phyloP scores from a whole-genome alignment of 2,329 filamentous ascomycete genomes.

The Celoporthe dispersa region DNA sequence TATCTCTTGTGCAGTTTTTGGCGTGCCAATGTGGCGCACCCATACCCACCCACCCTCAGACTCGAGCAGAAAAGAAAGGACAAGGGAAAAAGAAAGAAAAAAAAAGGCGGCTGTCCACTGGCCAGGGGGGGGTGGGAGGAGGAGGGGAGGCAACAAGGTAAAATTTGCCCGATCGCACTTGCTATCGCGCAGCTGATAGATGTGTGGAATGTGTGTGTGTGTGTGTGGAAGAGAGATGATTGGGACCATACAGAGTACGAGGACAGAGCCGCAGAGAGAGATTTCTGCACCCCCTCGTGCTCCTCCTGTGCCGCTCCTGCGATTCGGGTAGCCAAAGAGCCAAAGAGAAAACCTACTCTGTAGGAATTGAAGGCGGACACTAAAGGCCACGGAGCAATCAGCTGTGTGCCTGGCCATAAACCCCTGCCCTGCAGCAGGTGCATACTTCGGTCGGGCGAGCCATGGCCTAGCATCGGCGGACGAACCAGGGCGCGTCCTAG shows the following conservation, averaged over 20 bases:
- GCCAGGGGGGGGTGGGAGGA: no score
- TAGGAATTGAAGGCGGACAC: slow-evolving; percentile 15
- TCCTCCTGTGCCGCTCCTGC: not conserved
- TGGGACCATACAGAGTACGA: slow-evolving; percentile 18
- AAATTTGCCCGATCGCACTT: slow-evolving; percentile 18
- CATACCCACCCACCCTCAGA: slow-evolving; percentile 13
- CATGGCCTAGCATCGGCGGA: slow-evolving; percentile 5
- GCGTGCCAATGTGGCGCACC: slow-evolving; percentile 22
- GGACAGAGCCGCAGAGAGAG: slow-evolving; percentile 22
- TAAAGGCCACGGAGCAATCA: slow-evolving; percentile 28
- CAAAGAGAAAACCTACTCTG: slow-evolving; percentile 10
- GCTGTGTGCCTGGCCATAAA: slow-evolving; percentile 15
- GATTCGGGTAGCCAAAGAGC: slow-evolving; percentile 4
- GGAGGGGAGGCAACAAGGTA: slow-evolving; percentile 11
- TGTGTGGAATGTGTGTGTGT: not conserved
- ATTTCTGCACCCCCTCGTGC: slow-evolving; percentile 11
- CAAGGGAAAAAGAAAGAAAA: no score
- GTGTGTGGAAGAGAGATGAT: slow-evolving; percentile 4
- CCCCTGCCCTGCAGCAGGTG: slow-evolving; percentile 15
- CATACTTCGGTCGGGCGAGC: slow-evolving; percentile 13
- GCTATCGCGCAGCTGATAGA: slow-evolving; percentile 14
- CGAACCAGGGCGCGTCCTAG: slow-evolving; percentile 23
- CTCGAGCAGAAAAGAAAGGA: no score
- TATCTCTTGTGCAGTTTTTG: slow-evolving; percentile 21
- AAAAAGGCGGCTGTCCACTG: not conserved